Evolutionary conservation across 495 filamentous ascomycete genomes (phyloP), one percentile per base, ranked within the genome.

Genomic region (Aspergillus ellipticus): DNA sequence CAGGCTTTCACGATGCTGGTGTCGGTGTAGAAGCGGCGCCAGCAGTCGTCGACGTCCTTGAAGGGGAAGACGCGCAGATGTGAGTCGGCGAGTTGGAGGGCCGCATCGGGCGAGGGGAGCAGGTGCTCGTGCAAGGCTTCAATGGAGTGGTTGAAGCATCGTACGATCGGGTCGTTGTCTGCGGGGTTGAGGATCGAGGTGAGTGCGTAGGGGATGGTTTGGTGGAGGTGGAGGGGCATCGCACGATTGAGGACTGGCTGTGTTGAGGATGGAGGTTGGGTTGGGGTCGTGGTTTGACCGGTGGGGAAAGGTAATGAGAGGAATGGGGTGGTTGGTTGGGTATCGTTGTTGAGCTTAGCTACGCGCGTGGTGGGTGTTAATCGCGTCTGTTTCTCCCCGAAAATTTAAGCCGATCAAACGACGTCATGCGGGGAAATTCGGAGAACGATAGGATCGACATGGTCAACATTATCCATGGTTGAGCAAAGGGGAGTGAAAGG

Each of bases 51-150:
- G 4, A 96, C 88, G 56, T 90, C 79, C 60, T 81, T 84, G 72
- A 86, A 96, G 4, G 87, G 80, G 56, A 82, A 94, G 4, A 87
- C 82, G 61, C 89, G 88, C 63, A 96, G 79, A 56, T 89, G 88
- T 2, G 82, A 70, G 37, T 83, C 71, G 0, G 82, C 74, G 17
- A 80, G 57, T 24, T 64, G 53, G 6, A 83, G 63, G 6, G 77
- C 71, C 22, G 67, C 53, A 15, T 73, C 62, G 2, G 75, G 66
- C 13, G 69, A 53, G 17, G 63, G 51, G 29, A 64, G 59, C n/a
- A 82, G 66, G n/a, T 74, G 49, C 0, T 61, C 51, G 22, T 42
- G 53, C 47, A 69, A 61, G 11, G 64, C 51, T 2, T 71, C 61
- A 2, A 48, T 29, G 42, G 65, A 55, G 33, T 62, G 42, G 42